Evolutionary conservation across 2,329 filamentous ascomycete species (phyloP).

Genomic region (Neoscytalidium dimidiatum): DNA sequence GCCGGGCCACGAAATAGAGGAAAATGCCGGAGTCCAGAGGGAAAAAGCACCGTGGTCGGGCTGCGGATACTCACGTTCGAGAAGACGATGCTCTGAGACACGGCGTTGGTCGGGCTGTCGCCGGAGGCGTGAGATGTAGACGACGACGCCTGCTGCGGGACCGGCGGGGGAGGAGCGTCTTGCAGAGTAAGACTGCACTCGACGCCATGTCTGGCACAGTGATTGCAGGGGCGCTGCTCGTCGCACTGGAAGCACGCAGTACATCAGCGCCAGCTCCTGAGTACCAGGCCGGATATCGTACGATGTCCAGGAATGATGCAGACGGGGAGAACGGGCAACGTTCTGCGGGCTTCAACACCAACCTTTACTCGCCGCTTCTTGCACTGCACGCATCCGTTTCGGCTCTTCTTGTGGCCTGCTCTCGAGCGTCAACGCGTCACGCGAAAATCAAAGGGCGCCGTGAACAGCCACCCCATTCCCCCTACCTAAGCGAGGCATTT

Average conservation of each 20-base stretch:
- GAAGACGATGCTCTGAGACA: constrained; percentile 10
- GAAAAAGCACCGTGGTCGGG: not conserved
- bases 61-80: constrained; percentile 12
- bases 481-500: constrained; percentile 22
- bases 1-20: not conserved
- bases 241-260: constrained; percentile 32
- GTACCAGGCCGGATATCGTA: not conserved
- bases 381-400: constrained; percentile 22
- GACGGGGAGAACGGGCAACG: not conserved
- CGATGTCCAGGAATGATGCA: too few species aligned
- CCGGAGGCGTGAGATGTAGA: constrained; percentile 13
- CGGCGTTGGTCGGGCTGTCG: constrained; percentile 11
- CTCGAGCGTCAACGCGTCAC: constrained; percentile 10
- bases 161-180: constrained; percentile 6
- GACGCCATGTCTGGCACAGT: constrained; percentile 39
- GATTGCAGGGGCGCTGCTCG: constrained; percentile 40
- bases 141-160: constrained; percentile 10
- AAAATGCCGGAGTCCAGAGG: not conserved
- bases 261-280: not conserved
- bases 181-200: constrained; percentile 32
- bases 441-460: constrained; percentile 7
- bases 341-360: not conserved
- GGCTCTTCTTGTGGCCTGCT: constrained; percentile 22
- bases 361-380: constrained; percentile 22
- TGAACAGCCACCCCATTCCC: constrained; percentile 18